Base-by-base conservation (phyloP, 768 basidiomycete genomes). In the Candolleomyces eurysporus region DNA sequence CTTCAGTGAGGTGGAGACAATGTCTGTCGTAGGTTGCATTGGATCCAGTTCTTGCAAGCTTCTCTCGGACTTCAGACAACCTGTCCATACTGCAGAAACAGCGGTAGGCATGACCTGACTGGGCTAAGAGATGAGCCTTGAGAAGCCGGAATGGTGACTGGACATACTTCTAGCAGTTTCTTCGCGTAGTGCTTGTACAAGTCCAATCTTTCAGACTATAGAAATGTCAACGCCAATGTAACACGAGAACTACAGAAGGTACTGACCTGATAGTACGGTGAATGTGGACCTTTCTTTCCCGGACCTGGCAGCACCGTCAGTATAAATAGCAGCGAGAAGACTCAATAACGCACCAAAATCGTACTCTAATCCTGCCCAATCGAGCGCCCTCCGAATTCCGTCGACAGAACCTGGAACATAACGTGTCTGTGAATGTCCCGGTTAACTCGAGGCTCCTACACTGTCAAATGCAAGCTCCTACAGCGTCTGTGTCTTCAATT, bases 401-500 rank as follows among this genome's bases (percentile, higher is more conserved):
- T 97, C 91, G 2, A 96, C 89, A 14, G 94, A 89, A 1, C 90
- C 92, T 9, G 90, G 87, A 2, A 96, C 92, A 62, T 83, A 81
- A 58, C 96, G 82, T 1, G 86, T 83, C 96, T 98, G 69, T 17
- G 9, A 10, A 39, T 56, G 21, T 21, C 4, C 54, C 26, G 10
- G 32, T 32, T 17, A 42, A 26, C 11, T 22, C 39, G 17, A 9
- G 39, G 52, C 2, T 30, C 17, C 26, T 31, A 31, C n/a, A 26
- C 26, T 26, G 26, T 10, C 14, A 53, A 16, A n/a, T 14, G 6
- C 4, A 53, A 53, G 36, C 13, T 70, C 87, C 65, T 65, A 96
- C 96, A 64, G 88, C 78, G 72, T 99, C 97, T 0, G 97, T 99
- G 72, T 98, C 97, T 73, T 98, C 96, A 45, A 98, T 87, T 55